A percentile compares a stretch with the other conserved stretches of the same genome.
These are phyloP conservation scores for Aspergillus chevalieri DNA, from an alignment of 2,329 filamentous ascomycete species.

Conservation along the genomic window DNA sequence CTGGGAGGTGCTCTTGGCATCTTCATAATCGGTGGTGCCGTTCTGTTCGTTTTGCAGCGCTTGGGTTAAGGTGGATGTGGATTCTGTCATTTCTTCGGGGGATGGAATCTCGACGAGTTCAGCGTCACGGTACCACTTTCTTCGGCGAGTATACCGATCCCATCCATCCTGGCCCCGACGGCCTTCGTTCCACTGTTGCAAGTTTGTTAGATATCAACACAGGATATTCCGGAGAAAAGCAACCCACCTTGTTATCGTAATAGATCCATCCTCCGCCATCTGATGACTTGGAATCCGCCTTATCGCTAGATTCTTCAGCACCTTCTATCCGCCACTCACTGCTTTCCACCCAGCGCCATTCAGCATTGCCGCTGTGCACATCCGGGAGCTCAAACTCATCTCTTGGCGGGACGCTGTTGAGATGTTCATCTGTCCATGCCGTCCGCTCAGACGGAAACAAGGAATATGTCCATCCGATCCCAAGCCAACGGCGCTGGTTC, in stretches of 20 bases:
- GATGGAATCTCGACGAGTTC: slow-evolving; percentile 73
- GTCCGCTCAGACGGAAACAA: slow-evolving; percentile 85
- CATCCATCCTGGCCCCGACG: slow-evolving; percentile 81
- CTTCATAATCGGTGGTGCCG: slow-evolving; percentile 16
- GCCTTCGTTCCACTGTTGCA: slow-evolving; percentile 74
- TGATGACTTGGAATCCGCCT: slow-evolving; percentile 32
- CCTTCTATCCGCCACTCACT: slow-evolving; percentile 85
- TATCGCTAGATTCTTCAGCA: slow-evolving; percentile 32
- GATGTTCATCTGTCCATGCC: slow-evolving; percentile 93
- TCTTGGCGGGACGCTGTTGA: slow-evolving; percentile 70
- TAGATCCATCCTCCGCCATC: slow-evolving; percentile 86
- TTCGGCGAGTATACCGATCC: slow-evolving; percentile 84
- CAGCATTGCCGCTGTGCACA: slow-evolving; percentile 56
- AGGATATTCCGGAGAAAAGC: not conserved
- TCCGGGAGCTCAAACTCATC: slow-evolving; percentile 66
- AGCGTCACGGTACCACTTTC: slow-evolving; percentile 95
- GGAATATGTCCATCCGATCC: slow-evolving; percentile 88
- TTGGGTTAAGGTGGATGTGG: slow-evolving; percentile 28
- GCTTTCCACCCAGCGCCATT: slow-evolving; percentile 77
- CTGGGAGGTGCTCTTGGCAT: slow-evolving; percentile 22
- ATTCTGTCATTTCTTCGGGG: slow-evolving; percentile 40
- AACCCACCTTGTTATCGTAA: slow-evolving; percentile 85
- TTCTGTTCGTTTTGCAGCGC: slow-evolving; percentile 18
- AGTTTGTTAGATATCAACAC: slow-evolving; percentile 3
- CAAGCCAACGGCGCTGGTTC: slow-evolving; percentile 92